Evolutionary conservation across 257 asterid species (phyloP).

Genomic region (Rehmannia glutinosa): DNA sequence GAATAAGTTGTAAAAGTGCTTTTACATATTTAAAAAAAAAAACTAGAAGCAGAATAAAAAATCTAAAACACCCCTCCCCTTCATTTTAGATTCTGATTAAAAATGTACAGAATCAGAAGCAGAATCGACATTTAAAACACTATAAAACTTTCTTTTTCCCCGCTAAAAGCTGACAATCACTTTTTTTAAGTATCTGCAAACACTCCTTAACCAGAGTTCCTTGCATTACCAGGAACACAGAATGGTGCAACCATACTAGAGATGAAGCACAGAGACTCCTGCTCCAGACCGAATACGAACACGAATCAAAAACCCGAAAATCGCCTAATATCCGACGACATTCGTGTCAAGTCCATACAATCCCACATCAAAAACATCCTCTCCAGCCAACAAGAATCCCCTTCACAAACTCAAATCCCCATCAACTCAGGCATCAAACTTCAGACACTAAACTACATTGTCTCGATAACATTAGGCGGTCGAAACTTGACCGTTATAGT

Average conservation of each 20-base stretch:
- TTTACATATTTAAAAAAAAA: no score
- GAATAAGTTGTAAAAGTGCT: no score
- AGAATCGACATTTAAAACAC: no score
- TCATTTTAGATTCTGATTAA: no score
- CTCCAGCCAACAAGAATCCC: conserved; percentile 25
- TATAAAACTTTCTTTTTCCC: no score
- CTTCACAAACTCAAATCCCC: conserved; percentile 47
- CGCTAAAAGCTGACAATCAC: no score
- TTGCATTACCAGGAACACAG: conserved; percentile 42
- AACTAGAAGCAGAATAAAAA: no score
- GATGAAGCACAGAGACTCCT: conserved; percentile 59
- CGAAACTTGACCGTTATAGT: conserved; percentile 65
- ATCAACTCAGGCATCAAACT: conserved; percentile 55
- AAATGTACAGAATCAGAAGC: no score
- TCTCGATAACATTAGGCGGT: conserved; percentile 52
- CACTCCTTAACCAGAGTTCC: neutral
- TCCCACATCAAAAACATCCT: conserved; percentile 32
- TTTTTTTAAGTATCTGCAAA: no score
- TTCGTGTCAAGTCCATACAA: conserved; percentile 62
- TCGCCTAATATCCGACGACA: conserved; percentile 30
- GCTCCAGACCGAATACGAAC: conserved; percentile 28
- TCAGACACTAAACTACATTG: conserved; percentile 82
- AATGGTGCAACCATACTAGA: conserved; percentile 67
- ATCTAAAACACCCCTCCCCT: no score
- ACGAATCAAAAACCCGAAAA: conserved; percentile 30